Conservation (phyloP, 805 yeast species). For the Nematodospora valgi region DNA sequence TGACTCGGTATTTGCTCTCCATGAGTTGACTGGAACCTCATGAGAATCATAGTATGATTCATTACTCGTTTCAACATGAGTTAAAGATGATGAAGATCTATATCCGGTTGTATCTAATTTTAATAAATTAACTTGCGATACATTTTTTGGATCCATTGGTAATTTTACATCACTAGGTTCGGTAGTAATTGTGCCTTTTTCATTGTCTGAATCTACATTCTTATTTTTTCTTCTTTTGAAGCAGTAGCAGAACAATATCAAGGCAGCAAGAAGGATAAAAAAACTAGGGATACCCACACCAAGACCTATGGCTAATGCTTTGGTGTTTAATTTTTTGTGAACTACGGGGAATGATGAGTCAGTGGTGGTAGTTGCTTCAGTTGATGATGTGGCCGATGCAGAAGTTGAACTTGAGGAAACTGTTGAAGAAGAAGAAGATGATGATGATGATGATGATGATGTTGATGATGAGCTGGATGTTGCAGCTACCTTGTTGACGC, state of each 20-base stretch:
- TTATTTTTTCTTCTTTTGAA: slow-evolving; percentile 27
- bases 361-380: slow-evolving; percentile 20
- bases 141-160: slow-evolving; percentile 6
- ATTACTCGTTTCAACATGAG: slow-evolving; percentile 43
- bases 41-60: slow-evolving; percentile 24
- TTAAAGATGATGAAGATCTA: slow-evolving; percentile 43
- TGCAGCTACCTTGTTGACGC: slow-evolving; percentile 33
- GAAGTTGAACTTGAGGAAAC: slow-evolving; percentile 25
- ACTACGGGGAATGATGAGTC: slow-evolving; percentile 3
- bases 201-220: slow-evolving; percentile 14
- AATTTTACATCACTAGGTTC: slow-evolving; percentile 6
- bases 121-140: slow-evolving; percentile 12
- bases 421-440: slow-evolving; percentile 27
- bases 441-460: slow-evolving; percentile 15
- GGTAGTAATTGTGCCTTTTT: slow-evolving; percentile 13
- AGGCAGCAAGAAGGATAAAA: slow-evolving; percentile 44
- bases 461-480: slow-evolving; percentile 22
- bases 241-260: slow-evolving; percentile 55
- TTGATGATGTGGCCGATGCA: slow-evolving; percentile 25
- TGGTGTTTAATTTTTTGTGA: slow-evolving; percentile 28
- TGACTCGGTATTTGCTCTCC: slow-evolving; percentile 39
- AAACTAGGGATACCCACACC: slow-evolving; percentile 81
- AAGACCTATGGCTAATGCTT: slow-evolving; percentile 78
- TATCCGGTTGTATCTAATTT: slow-evolving; percentile 12
- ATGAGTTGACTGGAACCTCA: slow-evolving; percentile 36